Evolutionary conservation across 2,329 filamentous ascomycete species (phyloP).

Genomic region (Apiospora kogelbergensis): DNA sequence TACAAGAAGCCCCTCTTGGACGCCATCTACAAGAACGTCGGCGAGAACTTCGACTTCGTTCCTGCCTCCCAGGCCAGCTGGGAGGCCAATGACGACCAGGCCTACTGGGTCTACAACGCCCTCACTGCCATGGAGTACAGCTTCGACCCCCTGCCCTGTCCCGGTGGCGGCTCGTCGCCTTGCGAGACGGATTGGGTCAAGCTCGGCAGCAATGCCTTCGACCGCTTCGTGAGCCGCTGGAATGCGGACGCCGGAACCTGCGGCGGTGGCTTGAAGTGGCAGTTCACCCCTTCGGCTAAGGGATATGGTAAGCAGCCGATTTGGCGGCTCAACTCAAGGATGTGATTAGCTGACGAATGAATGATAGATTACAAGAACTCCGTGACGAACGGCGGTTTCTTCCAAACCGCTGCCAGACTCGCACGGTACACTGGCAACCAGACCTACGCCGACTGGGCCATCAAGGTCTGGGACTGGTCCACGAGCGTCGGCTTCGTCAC

Average conservation of each 20-base stretch:
- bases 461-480: conserved; percentile 51
- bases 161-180: conserved; percentile 24
- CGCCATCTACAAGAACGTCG: conserved; percentile 23
- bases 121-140: conserved; percentile 46
- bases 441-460: conserved; percentile 58
- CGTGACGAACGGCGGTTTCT: conserved; percentile 37
- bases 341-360: neutral
- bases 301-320: conserved; percentile 44
- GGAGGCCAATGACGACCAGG: conserved; percentile 48
- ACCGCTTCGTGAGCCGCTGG: conserved; percentile 45
- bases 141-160: conserved; percentile 34
- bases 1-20: conserved; percentile 24
- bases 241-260: conserved; percentile 54
- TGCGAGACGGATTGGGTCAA: conserved; percentile 44
- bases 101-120: conserved; percentile 49
- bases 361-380: conserved; percentile 48
- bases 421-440: conserved; percentile 57
- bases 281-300: conserved; percentile 56
- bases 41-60: conserved; percentile 24
- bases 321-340: no score
- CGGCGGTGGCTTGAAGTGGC: conserved; percentile 57
- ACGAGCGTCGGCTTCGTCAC: conserved; percentile 37
- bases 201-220: conserved; percentile 54
- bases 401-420: conserved; percentile 46
- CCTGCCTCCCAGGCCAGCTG: conserved; percentile 22